Evolutionary conservation across 805 yeast genomes (phyloP).

Genomic region (Candida wancherniae): DNA sequence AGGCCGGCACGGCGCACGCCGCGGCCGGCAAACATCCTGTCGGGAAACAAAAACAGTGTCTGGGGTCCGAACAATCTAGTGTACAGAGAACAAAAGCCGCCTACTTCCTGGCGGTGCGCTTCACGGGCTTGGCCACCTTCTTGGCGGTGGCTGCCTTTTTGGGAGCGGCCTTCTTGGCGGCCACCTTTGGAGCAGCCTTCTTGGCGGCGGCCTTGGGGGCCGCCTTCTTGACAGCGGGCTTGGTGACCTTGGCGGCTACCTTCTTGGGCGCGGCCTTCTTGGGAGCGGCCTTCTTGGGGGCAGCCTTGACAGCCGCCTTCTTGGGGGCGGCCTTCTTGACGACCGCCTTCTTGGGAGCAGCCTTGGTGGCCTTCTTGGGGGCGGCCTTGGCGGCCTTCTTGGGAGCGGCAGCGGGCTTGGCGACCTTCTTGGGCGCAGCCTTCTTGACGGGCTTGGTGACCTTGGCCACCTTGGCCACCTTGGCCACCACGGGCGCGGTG

Average conservation of each 20-base stretch:
- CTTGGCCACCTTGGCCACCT: slow-evolving; percentile 3
- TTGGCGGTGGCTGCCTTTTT: too few relatives aligned
- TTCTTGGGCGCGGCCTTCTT: not conserved
- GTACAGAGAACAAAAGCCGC: slow-evolving; percentile 11
- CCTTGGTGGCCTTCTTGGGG: slow-evolving; percentile 1
- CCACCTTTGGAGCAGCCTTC: slow-evolving; percentile 3
- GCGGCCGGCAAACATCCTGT: too few relatives aligned
- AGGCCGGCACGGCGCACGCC: too few relatives aligned
- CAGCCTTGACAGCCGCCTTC: slow-evolving; percentile 2
- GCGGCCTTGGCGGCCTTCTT: slow-evolving; percentile 1
- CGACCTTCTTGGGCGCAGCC: slow-evolving; percentile 7
- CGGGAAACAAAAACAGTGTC: too few relatives aligned
- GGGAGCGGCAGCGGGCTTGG: not conserved
- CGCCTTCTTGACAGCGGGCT: not conserved
- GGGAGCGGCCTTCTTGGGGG: not conserved
- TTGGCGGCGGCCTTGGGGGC: not conserved
- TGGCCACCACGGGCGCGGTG: slow-evolving; percentile 5
- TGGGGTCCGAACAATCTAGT: slow-evolving; percentile 11
- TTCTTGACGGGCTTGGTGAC: slow-evolving; percentile 6
- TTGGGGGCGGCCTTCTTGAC: not conserved
- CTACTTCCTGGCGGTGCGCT: slow-evolving; percentile 4
- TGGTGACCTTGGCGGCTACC: slow-evolving; percentile 1
- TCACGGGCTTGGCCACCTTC: slow-evolving; percentile 1
- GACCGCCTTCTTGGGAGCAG: slow-evolving; percentile 1
- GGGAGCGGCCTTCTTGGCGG: slow-evolving; percentile 2